A percentile compares a stretch with the other conserved stretches of the same genome.
Evolutionary conservation across 352 stramenopile species (phyloP).

Genomic region (Globisporangium orthogonon): DNA sequence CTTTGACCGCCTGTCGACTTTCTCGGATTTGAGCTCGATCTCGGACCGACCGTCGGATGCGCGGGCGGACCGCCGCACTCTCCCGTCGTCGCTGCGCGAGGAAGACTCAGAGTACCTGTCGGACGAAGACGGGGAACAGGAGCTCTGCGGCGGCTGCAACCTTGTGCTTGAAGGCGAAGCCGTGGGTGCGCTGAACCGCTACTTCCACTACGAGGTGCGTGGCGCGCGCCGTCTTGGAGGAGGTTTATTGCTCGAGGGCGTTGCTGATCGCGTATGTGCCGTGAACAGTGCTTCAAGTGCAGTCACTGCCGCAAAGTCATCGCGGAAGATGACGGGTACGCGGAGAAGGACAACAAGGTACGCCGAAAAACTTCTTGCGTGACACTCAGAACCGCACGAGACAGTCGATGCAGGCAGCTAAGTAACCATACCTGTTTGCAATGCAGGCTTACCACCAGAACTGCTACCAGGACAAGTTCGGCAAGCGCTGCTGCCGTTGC

Average conservation of each 20-base stretch:
- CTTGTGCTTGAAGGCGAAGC: constrained; percentile 72
- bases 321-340: constrained; percentile 72
- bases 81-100: constrained; percentile 12
- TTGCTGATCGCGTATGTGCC: background rate
- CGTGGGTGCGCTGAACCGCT: constrained; percentile 72
- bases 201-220: constrained; percentile 74
- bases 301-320: constrained; percentile 67
- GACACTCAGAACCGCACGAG: background rate
- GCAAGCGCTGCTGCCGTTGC: constrained; percentile 78
- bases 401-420: background rate
- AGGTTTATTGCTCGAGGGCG: background rate
- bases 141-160: constrained; percentile 63
- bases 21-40: constrained; percentile 56
- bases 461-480: constrained; percentile 72
- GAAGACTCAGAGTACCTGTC: constrained; percentile 41
- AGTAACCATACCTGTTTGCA: background rate
- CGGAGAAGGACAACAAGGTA: constrained; percentile 76
- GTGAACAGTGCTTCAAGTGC: constrained; percentile 71
- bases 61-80: constrained; percentile 2
- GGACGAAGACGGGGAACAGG: constrained; percentile 66
- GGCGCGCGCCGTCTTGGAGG: background rate
- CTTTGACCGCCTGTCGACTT: constrained; percentile 26
- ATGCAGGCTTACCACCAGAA: constrained; percentile 67
- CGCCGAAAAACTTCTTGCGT: background rate
- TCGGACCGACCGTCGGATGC: constrained; percentile 30